A percentile compares a stretch with the other conserved stretches of the same genome.
phyloP scores from a whole-genome alignment of 2,329 filamentous ascomycete genomes.

The Tolypocladium nubicola region DNA sequence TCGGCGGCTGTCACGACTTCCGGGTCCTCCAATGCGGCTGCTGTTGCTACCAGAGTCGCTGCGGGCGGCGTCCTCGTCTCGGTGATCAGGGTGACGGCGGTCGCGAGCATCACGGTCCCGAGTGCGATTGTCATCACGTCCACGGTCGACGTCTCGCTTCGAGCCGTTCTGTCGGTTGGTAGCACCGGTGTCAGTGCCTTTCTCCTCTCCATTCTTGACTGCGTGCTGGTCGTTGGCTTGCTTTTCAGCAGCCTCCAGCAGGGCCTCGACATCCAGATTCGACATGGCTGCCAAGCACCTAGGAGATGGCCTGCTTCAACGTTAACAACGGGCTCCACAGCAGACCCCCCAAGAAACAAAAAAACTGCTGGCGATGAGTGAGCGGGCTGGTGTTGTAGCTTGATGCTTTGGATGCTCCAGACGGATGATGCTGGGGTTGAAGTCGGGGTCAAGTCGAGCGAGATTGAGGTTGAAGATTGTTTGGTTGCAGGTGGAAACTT shows the following conservation, averaged over 20 bases:
- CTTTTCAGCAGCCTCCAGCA: conserved; percentile 76
- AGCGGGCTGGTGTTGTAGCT: not conserved
- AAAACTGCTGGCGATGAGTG: not conserved
- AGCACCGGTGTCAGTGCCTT: conserved; percentile 21
- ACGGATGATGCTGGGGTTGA: not conserved
- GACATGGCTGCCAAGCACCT: conserved; percentile 26
- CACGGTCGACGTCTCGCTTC: conserved; percentile 43
- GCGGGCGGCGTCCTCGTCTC: conserved; percentile 53
- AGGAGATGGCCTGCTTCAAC: conserved; percentile 10
- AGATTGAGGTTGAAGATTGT: not conserved
- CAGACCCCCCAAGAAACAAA: not conserved
- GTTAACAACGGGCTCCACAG: not conserved
- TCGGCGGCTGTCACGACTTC: conserved; percentile 65
- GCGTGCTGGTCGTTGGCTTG: conserved; percentile 34
- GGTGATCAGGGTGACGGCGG: conserved; percentile 32
- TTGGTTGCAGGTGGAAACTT: not conserved
- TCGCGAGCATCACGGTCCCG: conserved; percentile 38
- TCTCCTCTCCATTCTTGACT: conserved; percentile 27
- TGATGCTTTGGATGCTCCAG: not conserved
- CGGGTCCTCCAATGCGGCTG: conserved; percentile 63
- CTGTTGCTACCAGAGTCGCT: conserved; percentile 73
- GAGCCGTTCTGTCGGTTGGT: conserved; percentile 29
- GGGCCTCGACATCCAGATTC: conserved; percentile 69
- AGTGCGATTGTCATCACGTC: conserved; percentile 45
- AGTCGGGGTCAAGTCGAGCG: not conserved